A percentile compares a stretch with the other conserved stretches of the same genome.
Conservation (phyloP, 78 protist genomes). For the Abeoforma whisleri region DNA sequence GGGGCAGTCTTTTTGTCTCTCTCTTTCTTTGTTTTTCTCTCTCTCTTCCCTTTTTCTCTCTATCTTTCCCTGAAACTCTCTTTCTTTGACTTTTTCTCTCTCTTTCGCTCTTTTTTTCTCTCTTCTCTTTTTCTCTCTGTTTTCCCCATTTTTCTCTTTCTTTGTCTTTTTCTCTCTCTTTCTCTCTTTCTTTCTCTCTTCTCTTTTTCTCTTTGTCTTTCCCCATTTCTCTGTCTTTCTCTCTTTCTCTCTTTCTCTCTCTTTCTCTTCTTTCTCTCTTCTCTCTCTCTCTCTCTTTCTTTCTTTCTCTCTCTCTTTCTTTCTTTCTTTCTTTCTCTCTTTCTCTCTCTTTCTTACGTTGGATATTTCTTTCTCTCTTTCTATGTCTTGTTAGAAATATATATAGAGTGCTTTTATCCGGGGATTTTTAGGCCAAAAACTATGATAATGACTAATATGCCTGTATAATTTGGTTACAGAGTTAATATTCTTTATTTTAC, state of each 20-base stretch:
- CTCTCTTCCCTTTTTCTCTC: too few relatives aligned
- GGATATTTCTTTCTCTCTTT: too few relatives aligned
- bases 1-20: too few relatives aligned
- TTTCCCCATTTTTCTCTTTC: neutral
- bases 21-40: too few relatives aligned
- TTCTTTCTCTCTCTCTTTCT: neutral
- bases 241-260: neutral
- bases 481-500: too few relatives aligned
- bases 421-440: too few relatives aligned
- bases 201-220: neutral
- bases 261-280: neutral
- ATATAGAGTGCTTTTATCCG: too few relatives aligned
- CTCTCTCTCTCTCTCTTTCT: neutral
- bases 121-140: neutral
- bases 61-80: too few relatives aligned
- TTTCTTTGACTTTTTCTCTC: neutral
- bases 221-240: neutral
- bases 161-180: neutral
- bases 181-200: neutral
- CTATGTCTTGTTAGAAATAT: too few relatives aligned
- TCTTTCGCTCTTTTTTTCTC: neutral
- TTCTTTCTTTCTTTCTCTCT: constrained; percentile 5
- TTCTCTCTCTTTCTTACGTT: constrained; percentile 7
- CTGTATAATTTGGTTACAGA: too few relatives aligned
- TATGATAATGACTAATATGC: too few relatives aligned